phyloP scores from a whole-genome alignment of 2,329 filamentous ascomycete species.

The Fonsecaea monophora region DNA sequence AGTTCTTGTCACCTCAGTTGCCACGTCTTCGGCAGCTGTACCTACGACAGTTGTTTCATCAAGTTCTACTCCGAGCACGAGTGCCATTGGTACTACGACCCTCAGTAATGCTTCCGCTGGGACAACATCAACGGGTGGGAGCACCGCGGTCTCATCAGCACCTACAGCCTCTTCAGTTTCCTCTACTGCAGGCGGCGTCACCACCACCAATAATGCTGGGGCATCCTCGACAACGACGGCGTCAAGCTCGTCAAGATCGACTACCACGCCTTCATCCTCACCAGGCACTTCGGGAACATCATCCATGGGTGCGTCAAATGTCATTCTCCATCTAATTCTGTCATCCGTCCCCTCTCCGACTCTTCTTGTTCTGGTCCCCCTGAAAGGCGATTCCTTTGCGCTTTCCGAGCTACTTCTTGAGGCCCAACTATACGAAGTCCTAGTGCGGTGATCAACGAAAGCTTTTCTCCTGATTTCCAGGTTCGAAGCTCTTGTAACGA shows the following conservation, averaged over 20 bases:
- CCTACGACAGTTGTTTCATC: neutral
- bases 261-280: neutral
- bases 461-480: too few relatives aligned
- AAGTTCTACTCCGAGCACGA: conserved; percentile 7
- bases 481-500: too few relatives aligned
- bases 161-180: neutral
- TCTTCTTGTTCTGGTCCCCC: neutral
- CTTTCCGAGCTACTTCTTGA: neutral
- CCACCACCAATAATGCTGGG: neutral
- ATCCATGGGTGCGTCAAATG: neutral
- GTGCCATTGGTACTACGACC: neutral
- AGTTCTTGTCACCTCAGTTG: neutral
- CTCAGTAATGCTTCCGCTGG: neutral
- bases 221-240: neutral
- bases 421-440: neutral
- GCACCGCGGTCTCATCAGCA: neutral
- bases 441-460: neutral
- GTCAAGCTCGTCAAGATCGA: neutral
- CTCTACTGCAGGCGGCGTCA: neutral
- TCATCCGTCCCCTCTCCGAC: neutral
- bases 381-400: neutral
- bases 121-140: neutral
- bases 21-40: conserved; percentile 4
- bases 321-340: neutral
- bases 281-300: neutral